Evolutionary conservation across 371 early-diverging fungal genomes (phyloP).

Genomic region (Mucor circinelloides): DNA sequence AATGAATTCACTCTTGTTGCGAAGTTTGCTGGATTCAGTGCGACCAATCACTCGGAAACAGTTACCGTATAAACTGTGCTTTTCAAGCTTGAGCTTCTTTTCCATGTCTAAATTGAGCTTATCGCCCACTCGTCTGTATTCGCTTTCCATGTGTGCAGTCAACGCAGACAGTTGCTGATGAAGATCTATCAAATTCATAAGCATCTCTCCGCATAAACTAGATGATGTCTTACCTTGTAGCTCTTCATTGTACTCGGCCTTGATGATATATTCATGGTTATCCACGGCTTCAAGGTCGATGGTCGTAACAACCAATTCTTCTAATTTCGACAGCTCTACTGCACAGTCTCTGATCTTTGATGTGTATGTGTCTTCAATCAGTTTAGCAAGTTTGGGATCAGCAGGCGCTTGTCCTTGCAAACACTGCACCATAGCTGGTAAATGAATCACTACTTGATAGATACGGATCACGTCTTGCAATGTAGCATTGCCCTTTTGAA

Average conservation of each 20-base stretch:
- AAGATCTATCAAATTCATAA: slow-evolving; percentile 47
- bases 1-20: slow-evolving; percentile 70
- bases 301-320: slow-evolving; percentile 82
- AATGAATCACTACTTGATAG: slow-evolving; percentile 83
- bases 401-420: slow-evolving; percentile 52
- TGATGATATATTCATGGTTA: slow-evolving; percentile 88
- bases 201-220: not conserved
- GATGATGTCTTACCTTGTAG: slow-evolving; percentile 63
- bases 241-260: slow-evolving; percentile 79
- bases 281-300: slow-evolving; percentile 90
- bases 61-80: slow-evolving; percentile 78
- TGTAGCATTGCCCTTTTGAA: slow-evolving; percentile 78
- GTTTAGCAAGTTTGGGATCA: slow-evolving; percentile 20
- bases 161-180: slow-evolving; percentile 63
- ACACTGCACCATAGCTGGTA: slow-evolving; percentile 68
- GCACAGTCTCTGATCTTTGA: slow-evolving; percentile 8
- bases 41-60: slow-evolving; percentile 82
- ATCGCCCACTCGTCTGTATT: slow-evolving; percentile 56
- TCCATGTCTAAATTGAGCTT: slow-evolving; percentile 78
- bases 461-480: slow-evolving; percentile 89
- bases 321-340: slow-evolving; percentile 14
- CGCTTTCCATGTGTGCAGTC: slow-evolving; percentile 59
- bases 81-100: slow-evolving; percentile 92
- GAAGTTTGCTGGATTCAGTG: slow-evolving; percentile 42
- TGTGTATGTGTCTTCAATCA: slow-evolving; percentile 30